phyloP scores from a whole-genome alignment of 208 protist genomes.

The Novymonas esmeraldas region DNA sequence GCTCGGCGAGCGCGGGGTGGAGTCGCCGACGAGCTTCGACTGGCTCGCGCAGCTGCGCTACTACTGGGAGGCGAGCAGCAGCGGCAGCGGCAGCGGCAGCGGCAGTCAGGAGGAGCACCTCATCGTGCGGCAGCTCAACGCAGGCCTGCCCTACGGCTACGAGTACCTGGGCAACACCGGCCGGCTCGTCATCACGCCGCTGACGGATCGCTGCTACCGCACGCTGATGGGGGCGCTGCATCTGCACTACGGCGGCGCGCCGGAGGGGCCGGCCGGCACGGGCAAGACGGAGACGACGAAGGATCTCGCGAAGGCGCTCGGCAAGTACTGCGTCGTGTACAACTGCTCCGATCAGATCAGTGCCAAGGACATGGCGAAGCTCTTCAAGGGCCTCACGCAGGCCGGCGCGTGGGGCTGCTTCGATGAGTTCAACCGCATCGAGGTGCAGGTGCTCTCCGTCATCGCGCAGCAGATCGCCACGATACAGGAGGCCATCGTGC shows the following conservation, averaged over 20 bases:
- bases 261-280: slow-evolving; percentile 97
- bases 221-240: slow-evolving; percentile 97
- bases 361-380: slow-evolving; percentile 96
- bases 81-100: too few species aligned
- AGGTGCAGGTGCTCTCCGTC: slow-evolving; percentile 97
- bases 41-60: slow-evolving; percentile 97
- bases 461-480: slow-evolving; percentile 97
- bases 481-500: slow-evolving; percentile 95
- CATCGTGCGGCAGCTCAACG: slow-evolving; percentile 93
- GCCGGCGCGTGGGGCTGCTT: slow-evolving; percentile 97
- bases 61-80: slow-evolving; percentile 97
- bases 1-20: slow-evolving; percentile 91
- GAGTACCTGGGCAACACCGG: slow-evolving; percentile 97
- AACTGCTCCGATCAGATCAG: slow-evolving; percentile 98
- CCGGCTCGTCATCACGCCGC: slow-evolving; percentile 96
- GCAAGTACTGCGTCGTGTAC: slow-evolving; percentile 98
- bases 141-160: slow-evolving; percentile 94
- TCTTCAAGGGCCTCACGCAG: slow-evolving; percentile 95
- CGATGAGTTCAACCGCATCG: slow-evolving; percentile 98
- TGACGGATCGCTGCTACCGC: slow-evolving; percentile 96
- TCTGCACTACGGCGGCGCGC: slow-evolving; percentile 96
- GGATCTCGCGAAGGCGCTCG: slow-evolving; percentile 96
- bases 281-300: slow-evolving; percentile 99
- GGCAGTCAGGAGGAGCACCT: slow-evolving; percentile 59
- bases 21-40: slow-evolving; percentile 94